Percentiles rank a stretch among this genome's conserved stretches.
Evolutionary conservation across 805 yeast genomes (phyloP).

Genomic region (Ogataea minuta): DNA sequence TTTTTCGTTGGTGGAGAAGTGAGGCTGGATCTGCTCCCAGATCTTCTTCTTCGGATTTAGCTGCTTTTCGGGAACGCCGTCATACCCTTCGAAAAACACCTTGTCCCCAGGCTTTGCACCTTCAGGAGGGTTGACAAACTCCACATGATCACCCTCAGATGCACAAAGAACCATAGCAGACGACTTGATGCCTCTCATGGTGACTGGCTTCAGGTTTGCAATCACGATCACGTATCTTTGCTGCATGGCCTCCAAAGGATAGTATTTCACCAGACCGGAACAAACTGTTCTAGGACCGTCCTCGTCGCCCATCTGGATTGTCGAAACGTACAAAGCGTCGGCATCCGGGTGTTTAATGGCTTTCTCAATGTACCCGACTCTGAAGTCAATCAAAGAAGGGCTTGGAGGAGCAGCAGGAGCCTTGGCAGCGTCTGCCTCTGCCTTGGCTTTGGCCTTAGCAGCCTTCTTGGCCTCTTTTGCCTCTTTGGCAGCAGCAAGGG

Average conservation of each 20-base stretch:
- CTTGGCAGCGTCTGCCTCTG: conserved; percentile 42
- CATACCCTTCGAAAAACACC: conserved; percentile 88
- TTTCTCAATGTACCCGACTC: conserved; percentile 96
- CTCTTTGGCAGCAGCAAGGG: conserved; percentile 32
- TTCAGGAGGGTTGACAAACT: conserved; percentile 91
- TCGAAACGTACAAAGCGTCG: conserved; percentile 92
- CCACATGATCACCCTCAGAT: conserved; percentile 72
- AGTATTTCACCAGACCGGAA: conserved; percentile 89
- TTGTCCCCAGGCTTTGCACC: conserved; percentile 95
- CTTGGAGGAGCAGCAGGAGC: conserved; percentile 62
- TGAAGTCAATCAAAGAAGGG: conserved; percentile 86
- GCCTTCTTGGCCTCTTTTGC: conserved; percentile 41
- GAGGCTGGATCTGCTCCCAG: conserved; percentile 94
- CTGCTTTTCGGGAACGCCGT: conserved; percentile 85
- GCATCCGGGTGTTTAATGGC: conserved; percentile 98
- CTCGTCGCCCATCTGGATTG: conserved; percentile 93
- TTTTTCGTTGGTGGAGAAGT: conserved; percentile 74
- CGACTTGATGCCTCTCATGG: conserved; percentile 96
- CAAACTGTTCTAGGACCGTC: conserved; percentile 98
- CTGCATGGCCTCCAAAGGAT: conserved; percentile 94
- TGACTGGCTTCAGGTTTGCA: conserved; percentile 96
- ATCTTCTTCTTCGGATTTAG: conserved; percentile 97
- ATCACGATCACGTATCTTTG: conserved; percentile 85
- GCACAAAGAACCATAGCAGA: conserved; percentile 97
- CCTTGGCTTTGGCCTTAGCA: conserved; percentile 57